phyloP scores from a whole-genome alignment of 2,329 filamentous ascomycete species.

The Didymella keratinophila region DNA sequence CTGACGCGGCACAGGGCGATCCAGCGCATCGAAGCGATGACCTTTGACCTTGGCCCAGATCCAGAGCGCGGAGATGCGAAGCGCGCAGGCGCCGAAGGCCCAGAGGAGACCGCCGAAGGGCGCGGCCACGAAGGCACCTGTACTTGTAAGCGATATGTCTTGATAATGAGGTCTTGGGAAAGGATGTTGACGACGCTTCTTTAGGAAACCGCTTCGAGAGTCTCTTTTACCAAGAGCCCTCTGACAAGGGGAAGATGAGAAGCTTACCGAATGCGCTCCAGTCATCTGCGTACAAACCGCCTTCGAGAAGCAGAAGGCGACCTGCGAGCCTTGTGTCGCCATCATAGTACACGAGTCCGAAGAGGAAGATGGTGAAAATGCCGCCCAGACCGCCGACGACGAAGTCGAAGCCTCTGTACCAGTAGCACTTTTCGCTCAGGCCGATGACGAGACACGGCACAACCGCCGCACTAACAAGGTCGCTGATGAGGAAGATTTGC shows the following conservation, averaged over 20 bases:
- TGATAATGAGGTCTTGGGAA: too few relatives aligned
- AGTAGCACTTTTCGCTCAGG: conserved; percentile 69
- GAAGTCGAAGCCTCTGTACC: conserved; percentile 82
- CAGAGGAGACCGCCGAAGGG: conserved; percentile 78
- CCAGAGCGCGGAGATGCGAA: conserved; percentile 68
- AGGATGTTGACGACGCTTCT: too few relatives aligned
- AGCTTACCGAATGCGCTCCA: conserved; percentile 77
- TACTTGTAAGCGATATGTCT: conserved; percentile 23
- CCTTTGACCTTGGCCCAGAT: conserved; percentile 65
- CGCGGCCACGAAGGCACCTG: conserved; percentile 76
- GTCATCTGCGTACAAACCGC: conserved; percentile 77
- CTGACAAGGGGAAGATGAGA: too few relatives aligned
- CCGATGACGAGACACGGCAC: conserved; percentile 80
- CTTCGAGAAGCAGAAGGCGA: conserved; percentile 73
- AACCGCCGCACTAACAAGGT: conserved; percentile 77
- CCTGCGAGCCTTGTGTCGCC: conserved; percentile 69
- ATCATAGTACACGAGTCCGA: conserved; percentile 80
- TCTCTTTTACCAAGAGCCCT: too few relatives aligned
- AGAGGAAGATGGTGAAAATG: conserved; percentile 80
- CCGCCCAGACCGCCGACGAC: conserved; percentile 80
- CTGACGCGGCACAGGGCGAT: conserved; percentile 51
- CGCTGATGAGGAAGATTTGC: conserved; percentile 83
- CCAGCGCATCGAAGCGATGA: conserved; percentile 71
- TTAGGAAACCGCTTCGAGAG: too few relatives aligned
- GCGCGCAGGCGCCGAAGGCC: conserved; percentile 68